Conservation (phyloP, 352 stramenopile species). For the Peronospora farinosa region DNA sequence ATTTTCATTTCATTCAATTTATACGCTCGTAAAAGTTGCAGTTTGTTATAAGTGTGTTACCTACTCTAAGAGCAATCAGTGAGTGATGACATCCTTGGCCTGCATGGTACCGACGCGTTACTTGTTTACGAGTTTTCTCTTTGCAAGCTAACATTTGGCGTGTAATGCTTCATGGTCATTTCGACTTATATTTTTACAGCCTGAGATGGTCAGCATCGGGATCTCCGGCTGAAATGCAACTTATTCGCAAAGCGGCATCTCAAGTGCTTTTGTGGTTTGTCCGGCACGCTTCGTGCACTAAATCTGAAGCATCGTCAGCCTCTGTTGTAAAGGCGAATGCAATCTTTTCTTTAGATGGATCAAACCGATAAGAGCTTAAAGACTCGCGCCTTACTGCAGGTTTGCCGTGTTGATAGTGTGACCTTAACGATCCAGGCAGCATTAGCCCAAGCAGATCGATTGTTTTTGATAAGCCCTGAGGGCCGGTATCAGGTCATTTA, state of each 20-base stretch:
- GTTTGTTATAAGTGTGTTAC: too few species aligned
- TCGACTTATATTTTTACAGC: not conserved
- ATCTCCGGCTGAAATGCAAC: conserved; percentile 33
- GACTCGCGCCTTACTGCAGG: conserved; percentile 41
- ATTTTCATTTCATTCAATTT: too few species aligned
- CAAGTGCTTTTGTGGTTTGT: conserved; percentile 28
- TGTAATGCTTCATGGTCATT: conserved; percentile 3
- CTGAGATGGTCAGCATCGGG: not conserved
- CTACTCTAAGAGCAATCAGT: too few species aligned
- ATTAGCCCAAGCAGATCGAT: conserved; percentile 41
- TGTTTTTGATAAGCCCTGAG: conserved; percentile 21
- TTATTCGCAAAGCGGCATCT: conserved; percentile 50
- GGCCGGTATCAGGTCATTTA: conserved; percentile 16
- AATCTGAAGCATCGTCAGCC: conserved; percentile 17
- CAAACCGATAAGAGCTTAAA: conserved; percentile 49
- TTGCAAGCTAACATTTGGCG: not conserved
- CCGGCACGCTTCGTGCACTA: not conserved
- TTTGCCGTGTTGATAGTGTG: too few species aligned
- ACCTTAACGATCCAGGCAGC: conserved; percentile 38
- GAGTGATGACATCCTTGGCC: too few species aligned
- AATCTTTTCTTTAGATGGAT: conserved; percentile 16
- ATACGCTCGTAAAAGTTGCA: too few species aligned
- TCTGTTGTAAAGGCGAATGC: conserved; percentile 24
- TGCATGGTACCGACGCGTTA: too few species aligned
- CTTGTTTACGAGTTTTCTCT: conserved; percentile 28